phyloP scores from a whole-genome alignment of 768 basidiomycete species.

The Lactarius vividus region DNA sequence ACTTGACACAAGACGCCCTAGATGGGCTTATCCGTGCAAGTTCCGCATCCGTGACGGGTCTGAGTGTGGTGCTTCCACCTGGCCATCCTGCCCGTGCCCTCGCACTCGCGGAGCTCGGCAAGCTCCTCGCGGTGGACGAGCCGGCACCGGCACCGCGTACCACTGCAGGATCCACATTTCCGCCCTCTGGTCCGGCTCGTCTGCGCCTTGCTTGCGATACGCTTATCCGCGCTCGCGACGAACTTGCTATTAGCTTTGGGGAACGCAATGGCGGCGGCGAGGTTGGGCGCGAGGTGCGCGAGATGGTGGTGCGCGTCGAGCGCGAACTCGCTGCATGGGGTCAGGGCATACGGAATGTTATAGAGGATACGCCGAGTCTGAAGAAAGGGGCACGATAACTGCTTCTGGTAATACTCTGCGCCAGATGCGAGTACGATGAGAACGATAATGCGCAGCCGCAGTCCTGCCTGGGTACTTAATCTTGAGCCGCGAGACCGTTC shows the following conservation, averaged over 20 bases:
- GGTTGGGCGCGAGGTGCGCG: slow-evolving; percentile 62
- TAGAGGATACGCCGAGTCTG: slow-evolving; percentile 41
- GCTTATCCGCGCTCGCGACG: slow-evolving; percentile 56
- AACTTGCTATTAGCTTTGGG: slow-evolving; percentile 73
- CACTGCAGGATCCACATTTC: slow-evolving; percentile 40
- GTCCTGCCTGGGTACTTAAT: not conserved
- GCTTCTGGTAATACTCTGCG: not conserved
- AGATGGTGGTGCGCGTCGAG: slow-evolving; percentile 58
- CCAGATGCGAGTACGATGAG: no score
- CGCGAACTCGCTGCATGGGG: slow-evolving; percentile 73
- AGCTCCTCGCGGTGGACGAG: slow-evolving; percentile 78
- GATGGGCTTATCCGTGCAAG: slow-evolving; percentile 62
- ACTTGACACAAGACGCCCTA: slow-evolving; percentile 48
- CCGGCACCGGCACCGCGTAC: slow-evolving; percentile 47
- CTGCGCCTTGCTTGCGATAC: slow-evolving; percentile 64
- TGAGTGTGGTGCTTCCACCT: slow-evolving; percentile 48
- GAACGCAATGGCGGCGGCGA: slow-evolving; percentile 63
- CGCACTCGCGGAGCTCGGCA: slow-evolving; percentile 75
- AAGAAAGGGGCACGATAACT: slow-evolving; percentile 1
- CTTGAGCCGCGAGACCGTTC: not conserved
- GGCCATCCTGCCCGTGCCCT: slow-evolving; percentile 81
- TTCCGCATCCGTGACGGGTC: slow-evolving; percentile 51
- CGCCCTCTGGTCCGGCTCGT: slow-evolving; percentile 63
- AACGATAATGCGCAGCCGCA: not conserved
- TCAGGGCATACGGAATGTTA: slow-evolving; percentile 54